These are phyloP conservation scores for Podaxis sp. DNA, from an alignment of 768 basidiomycete genomes.

Conservation along the genomic window DNA sequence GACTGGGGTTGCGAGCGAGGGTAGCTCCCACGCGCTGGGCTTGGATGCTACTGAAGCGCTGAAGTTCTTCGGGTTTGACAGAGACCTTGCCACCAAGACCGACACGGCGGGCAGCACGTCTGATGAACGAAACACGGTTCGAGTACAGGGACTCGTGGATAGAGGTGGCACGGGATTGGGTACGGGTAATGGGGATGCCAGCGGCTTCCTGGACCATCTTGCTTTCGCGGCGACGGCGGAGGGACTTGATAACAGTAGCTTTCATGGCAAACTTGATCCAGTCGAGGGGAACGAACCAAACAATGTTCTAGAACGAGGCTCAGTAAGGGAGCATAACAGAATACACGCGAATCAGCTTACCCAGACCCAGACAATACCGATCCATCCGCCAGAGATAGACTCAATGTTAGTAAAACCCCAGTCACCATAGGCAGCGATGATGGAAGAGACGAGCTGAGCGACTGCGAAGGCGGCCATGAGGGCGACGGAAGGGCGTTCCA, in stretches of 20 bases:
- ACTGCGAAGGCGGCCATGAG: constrained; percentile 87
- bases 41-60: constrained; percentile 83
- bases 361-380: constrained; percentile 97
- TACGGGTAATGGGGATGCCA: constrained; percentile 77
- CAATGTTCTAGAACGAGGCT: constrained; percentile 60
- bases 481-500: constrained; percentile 94
- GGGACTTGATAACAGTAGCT: constrained; percentile 80
- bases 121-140: constrained; percentile 92
- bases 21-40: constrained; percentile 70
- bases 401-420: constrained; percentile 91
- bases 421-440: constrained; percentile 91
- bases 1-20: constrained; percentile 68
- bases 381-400: constrained; percentile 87
- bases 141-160: constrained; percentile 92
- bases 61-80: constrained; percentile 79
- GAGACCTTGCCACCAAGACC: constrained; percentile 78
- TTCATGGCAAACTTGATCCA: constrained; percentile 97
- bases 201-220: constrained; percentile 31
- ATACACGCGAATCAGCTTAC: constrained; percentile 38
- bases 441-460: constrained; percentile 91
- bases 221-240: constrained; percentile 63
- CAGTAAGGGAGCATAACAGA: neutral
- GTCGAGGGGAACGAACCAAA: constrained; percentile 96
- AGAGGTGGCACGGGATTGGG: constrained; percentile 87
- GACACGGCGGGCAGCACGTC: constrained; percentile 78